phyloP scores from a whole-genome alignment of 768 basidiomycete species.

The Suillus alpinus region DNA sequence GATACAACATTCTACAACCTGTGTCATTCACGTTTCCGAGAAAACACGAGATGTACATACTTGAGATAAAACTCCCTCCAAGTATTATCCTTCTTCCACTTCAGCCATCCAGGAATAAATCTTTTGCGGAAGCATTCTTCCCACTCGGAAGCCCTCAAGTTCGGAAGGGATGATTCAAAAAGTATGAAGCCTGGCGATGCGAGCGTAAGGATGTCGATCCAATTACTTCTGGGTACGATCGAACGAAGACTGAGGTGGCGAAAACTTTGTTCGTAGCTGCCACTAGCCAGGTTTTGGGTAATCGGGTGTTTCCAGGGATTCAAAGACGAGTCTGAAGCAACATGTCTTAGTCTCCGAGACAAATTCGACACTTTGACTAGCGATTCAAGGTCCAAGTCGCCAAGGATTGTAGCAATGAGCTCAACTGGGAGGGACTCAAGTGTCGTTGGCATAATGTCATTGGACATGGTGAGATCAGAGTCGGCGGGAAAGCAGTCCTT shows the following conservation, averaged over 20 bases:
- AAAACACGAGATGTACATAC: conserved; percentile 37
- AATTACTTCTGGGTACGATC: conserved; percentile 73
- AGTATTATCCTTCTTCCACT: conserved; percentile 57
- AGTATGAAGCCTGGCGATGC: conserved; percentile 63
- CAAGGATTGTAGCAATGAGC: conserved; percentile 67
- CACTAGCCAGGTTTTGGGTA: conserved; percentile 47
- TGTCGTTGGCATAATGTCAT: conserved; percentile 3
- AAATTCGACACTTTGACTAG: conserved; percentile 59
- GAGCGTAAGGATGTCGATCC: conserved; percentile 70
- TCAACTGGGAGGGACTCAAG: conserved; percentile 69
- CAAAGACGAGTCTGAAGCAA: conserved; percentile 60
- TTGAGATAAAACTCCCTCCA: conserved; percentile 71
- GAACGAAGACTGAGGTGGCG: conserved; percentile 59
- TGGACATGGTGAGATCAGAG: background rate
- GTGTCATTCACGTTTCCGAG: conserved; percentile 10
- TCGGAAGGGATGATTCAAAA: conserved; percentile 66
- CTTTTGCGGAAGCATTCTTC: conserved; percentile 69
- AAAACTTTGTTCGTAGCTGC: conserved; percentile 48
- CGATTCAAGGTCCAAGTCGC: conserved; percentile 62
- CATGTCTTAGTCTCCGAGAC: conserved; percentile 53
- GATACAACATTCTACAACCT: conserved; percentile 49
- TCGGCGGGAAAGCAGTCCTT: background rate
- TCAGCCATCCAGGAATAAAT: conserved; percentile 76
- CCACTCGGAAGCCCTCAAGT: conserved; percentile 66
- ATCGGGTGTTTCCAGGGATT: conserved; percentile 81